A percentile compares a stretch with the other conserved stretches of the same genome.
phyloP scores from a whole-genome alignment of 2,329 filamentous ascomycete species.

The Microascus cirrosus region DNA sequence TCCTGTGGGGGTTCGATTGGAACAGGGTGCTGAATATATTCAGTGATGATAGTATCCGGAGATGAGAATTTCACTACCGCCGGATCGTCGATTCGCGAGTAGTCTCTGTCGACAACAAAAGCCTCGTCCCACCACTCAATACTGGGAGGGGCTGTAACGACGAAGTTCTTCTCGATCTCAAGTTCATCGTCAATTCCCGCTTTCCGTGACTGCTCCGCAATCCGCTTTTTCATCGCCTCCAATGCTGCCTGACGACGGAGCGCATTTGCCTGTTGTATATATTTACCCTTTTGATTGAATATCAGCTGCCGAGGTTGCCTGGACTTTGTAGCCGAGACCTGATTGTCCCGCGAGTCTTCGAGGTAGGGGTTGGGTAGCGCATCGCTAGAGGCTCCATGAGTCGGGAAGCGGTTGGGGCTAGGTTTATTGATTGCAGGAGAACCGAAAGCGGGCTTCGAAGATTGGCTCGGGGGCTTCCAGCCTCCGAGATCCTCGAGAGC shows the following conservation, averaged over 20 bases:
- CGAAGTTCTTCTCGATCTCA: conserved; percentile 79
- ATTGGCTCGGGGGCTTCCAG: conserved; percentile 25
- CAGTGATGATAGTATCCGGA: conserved; percentile 77
- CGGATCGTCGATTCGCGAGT: conserved; percentile 57
- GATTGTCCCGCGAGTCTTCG: conserved; percentile 54
- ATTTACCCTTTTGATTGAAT: conserved; percentile 96
- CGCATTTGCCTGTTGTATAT: conserved; percentile 87
- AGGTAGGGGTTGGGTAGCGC: conserved; percentile 62
- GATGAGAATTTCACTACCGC: conserved; percentile 61
- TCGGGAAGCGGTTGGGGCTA: conserved; percentile 10
- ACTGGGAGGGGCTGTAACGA: conserved; percentile 72
- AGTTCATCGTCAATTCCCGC: conserved; percentile 90
- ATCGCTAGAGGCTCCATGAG: conserved; percentile 10
- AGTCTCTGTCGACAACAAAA: conserved; percentile 58
- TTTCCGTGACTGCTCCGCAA: conserved; percentile 76
- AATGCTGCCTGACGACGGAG: conserved; percentile 77
- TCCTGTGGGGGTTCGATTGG: conserved; percentile 87
- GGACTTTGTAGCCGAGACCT: conserved; percentile 44
- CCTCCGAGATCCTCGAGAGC: conserved; percentile 51
- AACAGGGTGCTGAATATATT: conserved; percentile 88
- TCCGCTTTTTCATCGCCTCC: conserved; percentile 89
- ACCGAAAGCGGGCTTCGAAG: conserved; percentile 13
- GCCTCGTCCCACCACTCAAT: conserved; percentile 98
- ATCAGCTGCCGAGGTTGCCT: conserved; percentile 66
- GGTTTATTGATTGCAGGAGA: conserved; percentile 22